Conservation (phyloP, 352 stramenopile genomes). For the Globisporangium mamillatum region DNA sequence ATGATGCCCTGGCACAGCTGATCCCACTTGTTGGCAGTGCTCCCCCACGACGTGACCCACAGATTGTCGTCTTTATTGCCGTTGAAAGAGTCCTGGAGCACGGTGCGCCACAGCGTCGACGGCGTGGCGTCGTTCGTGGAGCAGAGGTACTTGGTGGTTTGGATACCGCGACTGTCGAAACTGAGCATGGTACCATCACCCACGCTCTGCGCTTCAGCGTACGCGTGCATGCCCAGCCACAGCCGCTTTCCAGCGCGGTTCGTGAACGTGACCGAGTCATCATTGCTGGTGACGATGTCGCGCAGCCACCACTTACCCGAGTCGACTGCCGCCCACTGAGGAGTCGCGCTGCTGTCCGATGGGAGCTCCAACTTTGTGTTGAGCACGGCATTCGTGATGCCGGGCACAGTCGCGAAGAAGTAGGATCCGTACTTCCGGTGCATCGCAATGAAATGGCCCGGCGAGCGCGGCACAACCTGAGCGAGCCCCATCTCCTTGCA, state of each 20-base stretch:
- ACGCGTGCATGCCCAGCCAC: slow-evolving; percentile 58
- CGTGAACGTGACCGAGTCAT: slow-evolving; percentile 21
- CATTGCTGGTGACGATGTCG: slow-evolving; percentile 30
- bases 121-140: slow-evolving; percentile 57
- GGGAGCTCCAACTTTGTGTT: slow-evolving; percentile 36
- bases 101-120: slow-evolving; percentile 40
- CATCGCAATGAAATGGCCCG: slow-evolving; percentile 39
- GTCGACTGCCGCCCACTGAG: slow-evolving; percentile 51
- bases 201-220: slow-evolving; percentile 40
- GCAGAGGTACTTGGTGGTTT: slow-evolving; percentile 51
- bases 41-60: slow-evolving; percentile 50
- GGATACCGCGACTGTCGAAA: slow-evolving; percentile 44
- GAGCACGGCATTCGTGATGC: slow-evolving; percentile 42
- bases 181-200: slow-evolving; percentile 36
- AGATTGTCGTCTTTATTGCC: slow-evolving; percentile 52
- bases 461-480: slow-evolving; percentile 48
- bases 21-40: slow-evolving; percentile 34
- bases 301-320: slow-evolving; percentile 59
- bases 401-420: slow-evolving; percentile 52
- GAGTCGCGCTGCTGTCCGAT: slow-evolving; percentile 37
- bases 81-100: slow-evolving; percentile 57
- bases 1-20: slow-evolving; percentile 51
- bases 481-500: slow-evolving; percentile 53
- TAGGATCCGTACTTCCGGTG: slow-evolving; percentile 43
- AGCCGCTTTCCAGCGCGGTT: slow-evolving; percentile 26